Base-by-base conservation (phyloP, 257 asterid species). In the Osmanthus fragrans region DNA sequence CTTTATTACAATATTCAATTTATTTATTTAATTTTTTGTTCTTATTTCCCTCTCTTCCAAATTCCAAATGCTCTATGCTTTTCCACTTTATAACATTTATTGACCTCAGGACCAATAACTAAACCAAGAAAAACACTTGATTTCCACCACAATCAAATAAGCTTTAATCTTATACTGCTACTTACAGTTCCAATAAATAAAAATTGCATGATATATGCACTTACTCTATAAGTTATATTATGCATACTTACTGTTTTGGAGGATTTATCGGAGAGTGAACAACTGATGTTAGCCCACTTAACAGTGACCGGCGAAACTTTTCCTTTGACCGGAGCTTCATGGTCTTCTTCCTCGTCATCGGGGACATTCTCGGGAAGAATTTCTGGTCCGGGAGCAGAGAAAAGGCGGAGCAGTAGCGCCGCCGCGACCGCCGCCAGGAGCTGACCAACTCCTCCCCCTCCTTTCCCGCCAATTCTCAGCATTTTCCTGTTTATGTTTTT, bases 371-470 rank as follows among this genome's bases (percentile, higher is more conserved):
- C 92, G 68, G 91, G 84, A 25, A 88, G 78, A 32, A 86, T 65
- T 78, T 77, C 93, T 58, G 91, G 95, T 7, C 94, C 96, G 2
- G 96, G 93, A 12, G 80, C 82, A 37, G 96, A 87, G 85, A 94
- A 82, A 47, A 92, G 78, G 73, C 99, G 96, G 83, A 94, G 89
- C 72, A 94, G 86, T 72, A 92, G 83, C 23, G 96, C 93, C 69
- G 95, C 99, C 84, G 95, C 96, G 0, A 83, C 96, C 21, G 97
- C 99, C 65, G 86, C 94, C 82, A 94, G 85, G 30, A 94, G 81
- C 86, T 92, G 96, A 73, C 95, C 99, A 3, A 90, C 74, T 79
- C 97, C 98, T 9, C 92, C 90, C 23, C 89, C 79, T 64, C 84
- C 88, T 84, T 89, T 89, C 80, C 91, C 94, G 87, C 89, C 92